Percentiles rank a stretch among this genome's conserved stretches.
phyloP scores from a whole-genome alignment of 2,329 filamentous ascomycete species.

The Nigrospora oryzae region DNA sequence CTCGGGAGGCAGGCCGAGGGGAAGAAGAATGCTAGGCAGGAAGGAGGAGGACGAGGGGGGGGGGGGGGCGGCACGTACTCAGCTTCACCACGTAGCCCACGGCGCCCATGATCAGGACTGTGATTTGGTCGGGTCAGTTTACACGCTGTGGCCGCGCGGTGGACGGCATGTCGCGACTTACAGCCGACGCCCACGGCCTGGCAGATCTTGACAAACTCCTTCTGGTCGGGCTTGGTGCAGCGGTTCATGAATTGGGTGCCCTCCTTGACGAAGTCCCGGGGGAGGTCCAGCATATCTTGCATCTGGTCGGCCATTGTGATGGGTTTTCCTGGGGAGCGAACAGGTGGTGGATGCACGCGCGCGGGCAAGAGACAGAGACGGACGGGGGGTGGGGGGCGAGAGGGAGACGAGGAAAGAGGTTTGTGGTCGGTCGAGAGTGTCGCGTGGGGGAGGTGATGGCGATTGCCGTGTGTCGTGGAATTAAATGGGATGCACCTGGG shows the following conservation, averaged over 20 bases:
- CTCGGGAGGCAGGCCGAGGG: not conserved
- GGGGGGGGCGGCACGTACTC: slow-evolving; percentile 47
- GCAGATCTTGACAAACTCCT: slow-evolving; percentile 43
- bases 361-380: not conserved
- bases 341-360: too few species aligned
- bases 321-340: not conserved
- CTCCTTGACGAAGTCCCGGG: slow-evolving; percentile 55
- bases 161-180: not conserved
- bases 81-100: slow-evolving; percentile 66
- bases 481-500: slow-evolving; percentile 1
- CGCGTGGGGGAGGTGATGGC: not conserved
- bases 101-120: slow-evolving; percentile 46
- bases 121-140: not conserved
- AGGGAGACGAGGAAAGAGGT: not conserved
- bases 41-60: not conserved
- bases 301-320: slow-evolving; percentile 6
- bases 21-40: not conserved
- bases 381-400: not conserved
- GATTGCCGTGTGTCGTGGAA: not conserved
- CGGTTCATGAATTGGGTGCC: slow-evolving; percentile 54
- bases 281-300: slow-evolving; percentile 24
- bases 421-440: not conserved
- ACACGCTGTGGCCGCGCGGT: too few species aligned
- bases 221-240: slow-evolving; percentile 50
- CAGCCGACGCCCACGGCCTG: slow-evolving; percentile 59